Evolutionary conservation across 2,329 filamentous ascomycete genomes (phyloP).

Genomic region (Amesomyces nigricolor): DNA sequence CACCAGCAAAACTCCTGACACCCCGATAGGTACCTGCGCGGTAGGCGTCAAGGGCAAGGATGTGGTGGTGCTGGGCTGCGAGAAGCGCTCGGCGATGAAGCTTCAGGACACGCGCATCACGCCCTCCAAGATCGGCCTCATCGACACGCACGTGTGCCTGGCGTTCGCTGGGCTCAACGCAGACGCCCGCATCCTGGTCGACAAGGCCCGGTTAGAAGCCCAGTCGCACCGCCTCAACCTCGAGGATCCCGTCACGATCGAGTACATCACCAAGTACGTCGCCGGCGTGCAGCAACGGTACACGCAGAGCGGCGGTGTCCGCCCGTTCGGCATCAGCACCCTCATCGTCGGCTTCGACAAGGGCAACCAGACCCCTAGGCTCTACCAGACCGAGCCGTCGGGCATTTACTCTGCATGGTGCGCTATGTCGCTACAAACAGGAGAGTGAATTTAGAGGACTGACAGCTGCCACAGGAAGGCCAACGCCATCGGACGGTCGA

Average conservation of each 20-base stretch:
- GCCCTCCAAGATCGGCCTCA: conserved; percentile 93
- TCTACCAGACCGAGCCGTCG: conserved; percentile 99
- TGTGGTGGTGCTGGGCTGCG: conserved; percentile 93
- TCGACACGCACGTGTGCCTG: conserved; percentile 93
- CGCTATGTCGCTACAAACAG: conserved; percentile 27
- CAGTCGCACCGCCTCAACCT: conserved; percentile 96
- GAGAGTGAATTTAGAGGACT: neutral
- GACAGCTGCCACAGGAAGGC: conserved; percentile 68
- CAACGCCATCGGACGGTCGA: conserved; percentile 95
- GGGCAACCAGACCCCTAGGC: conserved; percentile 76
- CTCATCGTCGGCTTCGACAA: conserved; percentile 98
- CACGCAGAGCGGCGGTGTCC: conserved; percentile 95
- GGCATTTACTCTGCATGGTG: conserved; percentile 99
- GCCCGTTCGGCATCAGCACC: conserved; percentile 98
- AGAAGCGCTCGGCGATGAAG: conserved; percentile 99
- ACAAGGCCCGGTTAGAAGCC: conserved; percentile 95
- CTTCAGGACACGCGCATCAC: conserved; percentile 99
- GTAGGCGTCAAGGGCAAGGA: conserved; percentile 94
- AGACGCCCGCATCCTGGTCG: conserved; percentile 94
- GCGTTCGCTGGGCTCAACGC: conserved; percentile 97
- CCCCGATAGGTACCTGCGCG: conserved; percentile 75
- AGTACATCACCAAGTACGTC: conserved; percentile 99
- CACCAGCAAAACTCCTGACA: conserved; percentile 9
- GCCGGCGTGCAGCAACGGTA: conserved; percentile 97
- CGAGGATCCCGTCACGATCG: conserved; percentile 93